Base-by-base conservation (phyloP, 441 rosid species). In the Theobroma grandiflorum region DNA sequence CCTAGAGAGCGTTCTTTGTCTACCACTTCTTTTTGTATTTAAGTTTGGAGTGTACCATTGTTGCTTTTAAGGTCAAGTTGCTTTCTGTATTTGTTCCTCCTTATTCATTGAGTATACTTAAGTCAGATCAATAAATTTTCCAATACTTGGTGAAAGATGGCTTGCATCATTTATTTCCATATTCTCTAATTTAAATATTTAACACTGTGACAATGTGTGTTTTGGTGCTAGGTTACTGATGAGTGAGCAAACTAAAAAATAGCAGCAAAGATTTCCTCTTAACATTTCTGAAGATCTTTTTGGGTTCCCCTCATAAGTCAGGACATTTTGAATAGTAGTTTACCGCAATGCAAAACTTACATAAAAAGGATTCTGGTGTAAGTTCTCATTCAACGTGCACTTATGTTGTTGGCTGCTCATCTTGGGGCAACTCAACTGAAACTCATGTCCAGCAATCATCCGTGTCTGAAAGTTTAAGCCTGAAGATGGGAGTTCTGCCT, bases 401-500 rank as follows among this genome's bases (percentile, higher is more conserved):
- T 4, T 82, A 82, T 72, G 76, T 87, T 33, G 87, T 80, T 38
- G 83, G 88, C 65, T 75, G 85, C 86, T 76, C 84, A 66, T 86
- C 87, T 20, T 78, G 89, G 82, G 87, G 87, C 20, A 78, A 59
- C 82, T 87, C 91, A 16, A 43, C 82, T 68, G 85, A 81, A 77
- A 87, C 86, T 4, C 43, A 68, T 68, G 79, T 57, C 70, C 80
- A 81, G 66, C 83, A 74, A 35, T 72, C 86, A 11, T 81, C 87
- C 47, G 42, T 85, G 72, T 78, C 92, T 10, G 87, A 84, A 74
- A 79, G 83, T 67, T 80, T 84, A 55, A 84, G 91, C 91, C 78
- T 89, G 87, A 89, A 88, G 64, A 83, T 83, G 84, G 95, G 90
- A 79, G 84, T 82, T 79, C 84, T 82, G 68, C 84, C 80, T 22